Conservation (phyloP, 2,329 filamentous ascomycete genomes). For the Ambrosiella xylebori region DNA sequence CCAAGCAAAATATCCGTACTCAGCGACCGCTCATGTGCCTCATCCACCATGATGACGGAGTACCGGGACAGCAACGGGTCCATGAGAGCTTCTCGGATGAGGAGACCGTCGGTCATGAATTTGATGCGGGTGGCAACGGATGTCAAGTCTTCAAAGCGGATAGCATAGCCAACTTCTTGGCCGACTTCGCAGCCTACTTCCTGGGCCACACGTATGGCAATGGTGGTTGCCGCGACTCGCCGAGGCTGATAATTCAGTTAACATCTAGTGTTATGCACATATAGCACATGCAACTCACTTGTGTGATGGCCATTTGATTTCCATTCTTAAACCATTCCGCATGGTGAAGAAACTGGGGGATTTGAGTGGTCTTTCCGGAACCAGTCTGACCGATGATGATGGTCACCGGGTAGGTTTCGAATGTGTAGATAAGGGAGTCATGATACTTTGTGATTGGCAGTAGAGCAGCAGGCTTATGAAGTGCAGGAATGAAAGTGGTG, state of each 20-base stretch:
- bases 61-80: slow-evolving; percentile 84
- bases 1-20: slow-evolving; percentile 85
- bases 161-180: slow-evolving; percentile 84
- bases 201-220: slow-evolving; percentile 75
- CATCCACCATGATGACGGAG: slow-evolving; percentile 93
- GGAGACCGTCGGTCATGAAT: slow-evolving; percentile 82
- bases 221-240: slow-evolving; percentile 76
- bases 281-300: slow-evolving; percentile 37
- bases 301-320: slow-evolving; percentile 73
- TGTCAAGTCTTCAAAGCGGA: slow-evolving; percentile 80
- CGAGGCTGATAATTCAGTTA: slow-evolving; percentile 45
- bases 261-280: neutral
- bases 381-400: slow-evolving; percentile 89
- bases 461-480: slow-evolving; percentile 70
- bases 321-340: slow-evolving; percentile 78
- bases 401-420: slow-evolving; percentile 70
- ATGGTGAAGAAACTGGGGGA: slow-evolving; percentile 77
- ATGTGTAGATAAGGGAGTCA: slow-evolving; percentile 62
- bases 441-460: slow-evolving; percentile 77
- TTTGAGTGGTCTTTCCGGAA: slow-evolving; percentile 88
- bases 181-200: slow-evolving; percentile 75
- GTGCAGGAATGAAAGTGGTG: slow-evolving; percentile 52
- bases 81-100: slow-evolving; percentile 80
- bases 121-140: slow-evolving; percentile 77
- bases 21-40: slow-evolving; percentile 85